Evolutionary conservation across 129 eudicot genomes (phyloP), one percentile per base, ranked within the genome.

Genomic region (Heracleum sosnowskyi): DNA sequence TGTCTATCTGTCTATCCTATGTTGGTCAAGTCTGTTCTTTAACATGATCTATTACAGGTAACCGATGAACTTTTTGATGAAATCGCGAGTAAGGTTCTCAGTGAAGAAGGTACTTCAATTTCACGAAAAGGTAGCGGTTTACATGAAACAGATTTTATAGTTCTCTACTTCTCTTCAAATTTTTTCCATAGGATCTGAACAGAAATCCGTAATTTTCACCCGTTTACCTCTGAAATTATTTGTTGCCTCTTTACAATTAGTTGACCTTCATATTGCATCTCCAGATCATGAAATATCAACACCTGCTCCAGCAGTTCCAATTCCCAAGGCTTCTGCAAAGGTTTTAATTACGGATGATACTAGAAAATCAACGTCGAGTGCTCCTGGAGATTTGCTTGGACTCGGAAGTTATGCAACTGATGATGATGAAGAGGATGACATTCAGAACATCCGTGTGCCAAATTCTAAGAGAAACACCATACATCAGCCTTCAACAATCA

Each of bases 61-160:
- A 95, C 99, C 31, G 97, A 90, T 76, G 97, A 92, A 78, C 96
- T 95, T 74, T 92, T 95, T 83, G 92, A 95, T 83, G 97, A 95
- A 74, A 95, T 95, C 74, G 99, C 99, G 41, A 95, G 95, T 64
- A 87, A 84, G 81, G 97, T 95, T 80, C 87, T 95, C 36, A 90
- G 78, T 73, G 97, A 92, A 85, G 96, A 92, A 85, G 96, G 99
- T 94, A 74, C 81, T 74, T 76, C 42, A 57, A 34, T 78, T 47
- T 35, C 18, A 71, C 26, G 64, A 24, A 24, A 9, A 55, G 26
- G 64, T 60, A 26, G 68, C 75, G 40, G 34, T 40, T 72, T 16
- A 36, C 22, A 20, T 71, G 3, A 20, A 15, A 49, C 42, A 71
- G 17, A 29, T 51, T 35, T 26, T 79, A 20, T 78, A 64, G 37